Base-by-base conservation (phyloP, 208 protist species). In the Endotrypanum monterogeii region DNA sequence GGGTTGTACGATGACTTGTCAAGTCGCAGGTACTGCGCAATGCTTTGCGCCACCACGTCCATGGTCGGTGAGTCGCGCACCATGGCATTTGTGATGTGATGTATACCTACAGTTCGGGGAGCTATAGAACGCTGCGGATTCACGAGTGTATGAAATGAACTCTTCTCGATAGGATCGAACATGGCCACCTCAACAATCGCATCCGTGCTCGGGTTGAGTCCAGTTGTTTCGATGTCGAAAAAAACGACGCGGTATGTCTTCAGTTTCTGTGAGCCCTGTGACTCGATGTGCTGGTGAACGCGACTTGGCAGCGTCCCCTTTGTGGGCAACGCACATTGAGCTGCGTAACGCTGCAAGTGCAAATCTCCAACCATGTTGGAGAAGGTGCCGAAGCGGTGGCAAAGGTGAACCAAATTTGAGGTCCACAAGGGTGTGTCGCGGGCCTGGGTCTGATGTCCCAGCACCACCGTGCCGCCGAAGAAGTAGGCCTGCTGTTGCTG, bases 181-280 rank as follows among this genome's bases (percentile, higher is more conserved):
- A 95, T 66, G 30, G 87, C 91, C 55, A 97, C 76, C 57, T 97
- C 93, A 54, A 97, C 85, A 18, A 97, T 92, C 23, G 79, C 84
- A 52, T 97, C 93, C 23, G 89, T 94, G 35, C 80, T 58, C 1
- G 85, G 73, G 73, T 95, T 95, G 32, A 97, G 84, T 35, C 93
- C 93, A 2, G 93, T 97, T 44, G 90, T 94, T 81, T 97, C 93
- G 25, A 97, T 71, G 68, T 97, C 93, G 67, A 95, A 95, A 25
- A 96, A 60, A 8, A 97, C 85, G 14, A 95, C 14, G 56, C 91
- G 80, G 73, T 84, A 77, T 25, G 55, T 75, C 55, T 75, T 71
- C 6, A 48, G 11, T 30, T 71, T 61, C 41, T 83, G 78, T 30
- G 79, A 74, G 35, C 71, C 78, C 37, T 82, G 65, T 35, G 74